A percentile compares a stretch with the other conserved stretches of the same genome.
phyloP scores from a whole-genome alignment of 257 asterid genomes.

The Salvia rosmarinus region DNA sequence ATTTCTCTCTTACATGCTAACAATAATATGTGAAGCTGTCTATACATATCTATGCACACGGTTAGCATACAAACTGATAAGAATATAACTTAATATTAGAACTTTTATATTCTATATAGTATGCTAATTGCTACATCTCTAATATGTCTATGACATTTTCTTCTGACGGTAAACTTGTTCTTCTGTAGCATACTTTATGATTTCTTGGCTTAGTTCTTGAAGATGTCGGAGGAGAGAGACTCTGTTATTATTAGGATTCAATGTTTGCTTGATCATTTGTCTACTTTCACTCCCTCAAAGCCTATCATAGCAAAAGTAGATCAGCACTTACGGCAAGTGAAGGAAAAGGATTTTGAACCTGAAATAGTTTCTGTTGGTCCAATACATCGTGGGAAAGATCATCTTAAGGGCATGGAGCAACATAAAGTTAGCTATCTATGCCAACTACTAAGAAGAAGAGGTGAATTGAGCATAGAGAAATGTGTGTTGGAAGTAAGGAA shows the following conservation, averaged over 20 bases:
- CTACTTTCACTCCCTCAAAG: conserved; percentile 5
- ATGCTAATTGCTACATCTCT: background rate
- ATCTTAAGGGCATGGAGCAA: conserved; percentile 36
- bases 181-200: background rate
- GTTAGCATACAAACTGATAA: too few species aligned
- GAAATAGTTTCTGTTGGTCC: conserved; percentile 46
- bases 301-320: conserved; percentile 32
- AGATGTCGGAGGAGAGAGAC: background rate
- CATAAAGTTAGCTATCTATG: conserved; percentile 38
- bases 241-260: background rate
- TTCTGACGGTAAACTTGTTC: background rate
- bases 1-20: background rate
- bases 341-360: conserved; percentile 44
- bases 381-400: conserved; percentile 31
- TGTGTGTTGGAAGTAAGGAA: conserved; percentile 10
- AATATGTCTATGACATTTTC: background rate
- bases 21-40: background rate
- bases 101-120: too few species aligned
- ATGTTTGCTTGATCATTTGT: background rate
- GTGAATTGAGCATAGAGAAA: background rate
- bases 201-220: background rate
- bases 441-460: conserved; percentile 27
- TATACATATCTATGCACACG: too few species aligned
- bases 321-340: conserved; percentile 24
- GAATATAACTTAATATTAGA: too few species aligned